phyloP scores from a whole-genome alignment of 2,329 filamentous ascomycete genomes.

The Fusarium dimerum region DNA sequence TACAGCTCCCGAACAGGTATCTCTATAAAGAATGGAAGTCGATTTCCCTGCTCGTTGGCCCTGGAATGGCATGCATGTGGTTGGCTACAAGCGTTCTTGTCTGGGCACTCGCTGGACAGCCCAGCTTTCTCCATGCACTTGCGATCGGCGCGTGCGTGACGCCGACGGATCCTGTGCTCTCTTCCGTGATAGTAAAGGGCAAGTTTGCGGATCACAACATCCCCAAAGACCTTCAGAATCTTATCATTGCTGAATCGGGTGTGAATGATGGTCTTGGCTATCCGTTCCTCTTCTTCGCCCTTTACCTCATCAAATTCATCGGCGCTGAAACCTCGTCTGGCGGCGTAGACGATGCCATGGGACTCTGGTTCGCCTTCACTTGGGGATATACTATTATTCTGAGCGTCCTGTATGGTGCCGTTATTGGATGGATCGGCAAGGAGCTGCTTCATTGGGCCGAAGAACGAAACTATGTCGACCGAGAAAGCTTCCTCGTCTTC shows the following conservation, averaged over 20 bases:
- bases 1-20: slow-evolving; percentile 85
- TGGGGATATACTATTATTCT: slow-evolving; percentile 82
- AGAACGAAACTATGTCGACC: slow-evolving; percentile 76
- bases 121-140: slow-evolving; percentile 76
- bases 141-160: slow-evolving; percentile 86
- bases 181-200: slow-evolving; percentile 88
- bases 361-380: slow-evolving; percentile 81
- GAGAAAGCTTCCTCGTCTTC: slow-evolving; percentile 86
- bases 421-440: slow-evolving; percentile 80
- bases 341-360: slow-evolving; percentile 65
- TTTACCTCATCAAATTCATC: slow-evolving; percentile 80
- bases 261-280: slow-evolving; percentile 90
- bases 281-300: slow-evolving; percentile 80
- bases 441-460: slow-evolving; percentile 83
- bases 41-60: slow-evolving; percentile 73
- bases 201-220: slow-evolving; percentile 92
- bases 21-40: slow-evolving; percentile 77
- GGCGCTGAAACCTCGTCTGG: slow-evolving; percentile 36
- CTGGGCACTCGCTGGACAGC: slow-evolving; percentile 71
- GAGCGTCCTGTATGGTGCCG: slow-evolving; percentile 74
- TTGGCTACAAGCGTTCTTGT: slow-evolving; percentile 75
- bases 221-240: slow-evolving; percentile 76
- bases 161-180: slow-evolving; percentile 85
- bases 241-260: slow-evolving; percentile 80
- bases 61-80: slow-evolving; percentile 89